Base-by-base conservation (phyloP, 352 stramenopile genomes). In the Pythium grandisporangium region DNA sequence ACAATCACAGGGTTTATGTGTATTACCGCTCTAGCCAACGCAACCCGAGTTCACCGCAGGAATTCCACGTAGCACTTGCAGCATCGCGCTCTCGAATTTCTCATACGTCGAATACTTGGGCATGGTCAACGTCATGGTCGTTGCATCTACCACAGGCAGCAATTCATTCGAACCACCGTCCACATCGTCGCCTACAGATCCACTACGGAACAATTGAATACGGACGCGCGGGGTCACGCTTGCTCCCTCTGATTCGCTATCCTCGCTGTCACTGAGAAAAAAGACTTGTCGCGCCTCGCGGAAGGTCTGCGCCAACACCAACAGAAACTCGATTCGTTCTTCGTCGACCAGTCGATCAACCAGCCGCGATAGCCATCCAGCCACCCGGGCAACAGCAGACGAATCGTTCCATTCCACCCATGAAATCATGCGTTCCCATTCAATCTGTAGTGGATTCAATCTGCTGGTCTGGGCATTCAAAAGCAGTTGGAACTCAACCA, bases 341-440 rank as follows among this genome's bases (percentile, higher is more conserved):
- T 87, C 71, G 1, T 73, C 27, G 4, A 78, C 65, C 12, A 87
- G 58, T 23, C 84, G 71, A 1, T 73, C 27, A 4, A 78, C 65
- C 12, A 87, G 58, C 25, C 84, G 71, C 1, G 21, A 58, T 13
- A 79, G 53, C 13, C n/a, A n/a, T n/a, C n/a, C n/a, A 24, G 10
- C 27, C 27, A 32, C 27, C 27, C 27, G 14, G 27, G 10, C 27
- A 8, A 32, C 27, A 32, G 27, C 27, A 32, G 8, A 14, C 27
- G 1, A n/a, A n/a, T n/a, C n/a, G n/a, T n/a, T n/a, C n/a, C n/a
- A n/a, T n/a, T n/a, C n/a, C n/a, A n/a, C n/a, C n/a, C n/a, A n/a
- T n/a, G n/a, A n/a, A n/a, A n/a, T n/a, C n/a, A n/a, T n/a, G n/a
- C n/a, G n/a, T n/a, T n/a, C 27, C 27, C 27, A 32, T 8, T 32